These are phyloP conservation scores for Triangularia verruculosa DNA, from an alignment of 2,329 filamentous ascomycete species.

Conservation along the genomic window DNA sequence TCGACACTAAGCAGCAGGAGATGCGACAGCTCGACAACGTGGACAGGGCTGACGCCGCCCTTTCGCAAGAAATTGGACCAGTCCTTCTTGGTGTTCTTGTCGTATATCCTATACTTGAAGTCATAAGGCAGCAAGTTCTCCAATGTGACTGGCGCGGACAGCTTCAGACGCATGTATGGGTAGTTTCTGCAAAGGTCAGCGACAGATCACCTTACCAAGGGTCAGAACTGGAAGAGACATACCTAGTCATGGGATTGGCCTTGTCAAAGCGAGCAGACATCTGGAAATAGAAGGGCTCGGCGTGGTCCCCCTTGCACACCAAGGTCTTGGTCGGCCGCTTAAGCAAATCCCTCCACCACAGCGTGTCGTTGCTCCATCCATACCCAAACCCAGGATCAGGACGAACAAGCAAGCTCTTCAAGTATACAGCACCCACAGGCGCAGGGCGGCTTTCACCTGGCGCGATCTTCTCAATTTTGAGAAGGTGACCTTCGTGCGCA, in stretches of 20 bases:
- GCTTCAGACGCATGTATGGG: conserved; percentile 88
- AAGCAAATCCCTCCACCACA: conserved; percentile 92
- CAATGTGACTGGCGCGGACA: conserved; percentile 88
- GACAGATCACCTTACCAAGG: background rate
- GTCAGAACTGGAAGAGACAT: conserved; percentile 30
- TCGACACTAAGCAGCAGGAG: conserved; percentile 88
- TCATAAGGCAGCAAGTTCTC: conserved; percentile 95
- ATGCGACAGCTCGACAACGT: conserved; percentile 94
- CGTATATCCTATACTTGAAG: conserved; percentile 99
- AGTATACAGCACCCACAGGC: conserved; percentile 85
- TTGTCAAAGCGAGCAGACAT: conserved; percentile 83
- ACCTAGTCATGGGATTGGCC: conserved; percentile 76
- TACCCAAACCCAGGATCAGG: conserved; percentile 97
- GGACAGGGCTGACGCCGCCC: conserved; percentile 93
- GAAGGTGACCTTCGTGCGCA: conserved; percentile 77
- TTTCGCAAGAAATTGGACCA: conserved; percentile 98
- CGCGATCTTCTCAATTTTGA: conserved; percentile 97
- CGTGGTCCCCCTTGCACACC: conserved; percentile 81
- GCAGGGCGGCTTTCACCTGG: conserved; percentile 87
- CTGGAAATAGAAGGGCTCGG: conserved; percentile 95
- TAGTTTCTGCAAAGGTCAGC: conserved; percentile 61
- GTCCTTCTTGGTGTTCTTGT: conserved; percentile 97
- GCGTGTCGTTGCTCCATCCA: conserved; percentile 82
- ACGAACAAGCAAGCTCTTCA: conserved; percentile 82
- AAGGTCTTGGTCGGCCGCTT: conserved; percentile 82